phyloP scores from a whole-genome alignment of 2,329 filamentous ascomycete genomes.

The Fusarium paranaense region DNA sequence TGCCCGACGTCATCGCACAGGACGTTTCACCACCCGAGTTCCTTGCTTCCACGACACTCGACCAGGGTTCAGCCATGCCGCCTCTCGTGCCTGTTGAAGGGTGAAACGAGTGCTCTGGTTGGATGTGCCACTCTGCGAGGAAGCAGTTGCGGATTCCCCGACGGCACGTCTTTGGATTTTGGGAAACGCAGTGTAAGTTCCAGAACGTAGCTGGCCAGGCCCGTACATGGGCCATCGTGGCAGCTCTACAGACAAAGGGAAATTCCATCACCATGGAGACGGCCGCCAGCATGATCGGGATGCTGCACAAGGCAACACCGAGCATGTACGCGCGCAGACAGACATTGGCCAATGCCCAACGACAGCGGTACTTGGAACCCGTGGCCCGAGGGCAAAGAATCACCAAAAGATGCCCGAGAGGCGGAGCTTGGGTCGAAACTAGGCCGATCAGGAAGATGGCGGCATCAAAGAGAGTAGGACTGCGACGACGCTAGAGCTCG shows the following conservation, averaged over 20 bases:
- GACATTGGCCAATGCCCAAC: conserved; percentile 12
- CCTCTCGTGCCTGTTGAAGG: neutral
- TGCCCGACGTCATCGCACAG: conserved; percentile 43
- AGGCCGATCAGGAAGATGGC: conserved; percentile 1
- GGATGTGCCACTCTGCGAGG: neutral
- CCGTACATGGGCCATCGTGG: neutral
- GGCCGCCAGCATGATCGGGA: conserved; percentile 7
- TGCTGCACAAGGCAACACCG: neutral
- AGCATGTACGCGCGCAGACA: neutral
- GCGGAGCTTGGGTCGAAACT: conserved; percentile 30
- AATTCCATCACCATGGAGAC: conserved; percentile 7
- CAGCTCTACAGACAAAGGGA: neutral
- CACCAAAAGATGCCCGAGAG: conserved; percentile 20
- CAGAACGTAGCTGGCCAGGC: neutral
- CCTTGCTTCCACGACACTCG: conserved; percentile 27
- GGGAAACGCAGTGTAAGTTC: conserved; percentile 10
- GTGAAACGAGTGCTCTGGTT: neutral
- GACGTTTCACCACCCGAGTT: conserved; percentile 22
- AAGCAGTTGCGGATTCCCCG: conserved; percentile 2
- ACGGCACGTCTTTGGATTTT: conserved; percentile 7
- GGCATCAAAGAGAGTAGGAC: conserved; percentile 14
- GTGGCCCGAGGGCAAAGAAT: neutral
- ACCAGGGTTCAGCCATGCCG: conserved; percentile 21
- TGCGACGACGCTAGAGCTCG: conserved; percentile 11
- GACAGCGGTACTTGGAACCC: neutral